These are phyloP conservation scores for Prunella vulgaris DNA, from an alignment of 257 asterid species.

Conservation along the genomic window DNA sequence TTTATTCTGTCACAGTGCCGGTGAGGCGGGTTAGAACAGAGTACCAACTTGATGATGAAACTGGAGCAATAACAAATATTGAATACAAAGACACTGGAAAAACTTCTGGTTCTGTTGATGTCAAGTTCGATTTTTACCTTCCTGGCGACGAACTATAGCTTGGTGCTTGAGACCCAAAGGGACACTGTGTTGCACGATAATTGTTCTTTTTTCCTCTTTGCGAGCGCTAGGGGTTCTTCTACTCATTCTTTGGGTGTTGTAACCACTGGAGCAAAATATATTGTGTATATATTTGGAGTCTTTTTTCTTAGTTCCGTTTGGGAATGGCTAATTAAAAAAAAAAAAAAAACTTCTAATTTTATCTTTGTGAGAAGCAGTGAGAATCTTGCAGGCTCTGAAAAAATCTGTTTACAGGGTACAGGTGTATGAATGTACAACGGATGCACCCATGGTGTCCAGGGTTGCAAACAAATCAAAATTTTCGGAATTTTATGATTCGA, in stretches of 20 bases:
- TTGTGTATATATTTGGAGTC: conserved; percentile 31
- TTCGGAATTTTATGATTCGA: no score
- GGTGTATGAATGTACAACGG: not conserved
- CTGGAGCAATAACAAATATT: conserved; percentile 64
- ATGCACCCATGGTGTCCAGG: no score
- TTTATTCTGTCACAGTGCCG: conserved; percentile 85
- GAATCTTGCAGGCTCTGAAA: not conserved
- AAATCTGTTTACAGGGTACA: not conserved
- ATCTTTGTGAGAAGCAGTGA: not conserved
- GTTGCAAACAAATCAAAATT: no score
- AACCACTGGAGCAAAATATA: conserved; percentile 22
- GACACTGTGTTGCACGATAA: conserved; percentile 8
- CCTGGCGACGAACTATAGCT: conserved; percentile 40
- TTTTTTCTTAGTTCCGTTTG: not conserved
- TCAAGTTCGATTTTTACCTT: conserved; percentile 82
- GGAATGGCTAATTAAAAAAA: conserved; percentile 1
- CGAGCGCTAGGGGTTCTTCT: conserved; percentile 6
- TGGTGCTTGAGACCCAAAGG: conserved; percentile 6
- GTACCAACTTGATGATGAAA: conserved; percentile 70
- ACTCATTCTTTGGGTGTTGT: conserved; percentile 19
- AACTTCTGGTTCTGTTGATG: conserved; percentile 86
- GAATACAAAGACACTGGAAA: conserved; percentile 83
- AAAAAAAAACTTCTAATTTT: conserved; percentile 2
- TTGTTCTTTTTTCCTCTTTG: not conserved
- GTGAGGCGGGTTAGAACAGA: conserved; percentile 62